A percentile compares a stretch with the other conserved stretches of the same genome.
Evolutionary conservation across 768 basidiomycete species (phyloP).

Genomic region (Xerocomellus intermedius): DNA sequence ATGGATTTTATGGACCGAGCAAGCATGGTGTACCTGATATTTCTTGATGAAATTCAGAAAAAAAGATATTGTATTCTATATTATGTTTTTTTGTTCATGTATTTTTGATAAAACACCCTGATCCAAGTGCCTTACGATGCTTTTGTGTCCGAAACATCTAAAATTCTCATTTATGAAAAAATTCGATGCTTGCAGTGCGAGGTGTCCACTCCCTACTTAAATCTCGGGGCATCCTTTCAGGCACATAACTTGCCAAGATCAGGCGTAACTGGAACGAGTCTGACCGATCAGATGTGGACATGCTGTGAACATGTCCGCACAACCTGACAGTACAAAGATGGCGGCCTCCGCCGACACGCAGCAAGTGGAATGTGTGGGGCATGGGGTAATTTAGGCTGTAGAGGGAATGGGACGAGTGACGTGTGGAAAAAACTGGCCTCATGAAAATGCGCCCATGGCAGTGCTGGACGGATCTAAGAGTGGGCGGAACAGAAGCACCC

Average conservation of each 20-base stretch:
- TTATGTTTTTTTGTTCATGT: too few species aligned
- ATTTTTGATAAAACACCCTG: too few species aligned
- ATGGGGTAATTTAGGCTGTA: constrained; percentile 27
- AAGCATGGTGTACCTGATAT: too few species aligned
- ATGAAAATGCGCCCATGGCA: constrained; percentile 11
- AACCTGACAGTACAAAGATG: constrained; percentile 24
- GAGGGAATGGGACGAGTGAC: constrained; percentile 1
- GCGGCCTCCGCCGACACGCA: constrained; percentile 22
- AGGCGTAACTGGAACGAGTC: constrained; percentile 1
- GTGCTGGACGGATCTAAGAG: constrained; percentile 23
- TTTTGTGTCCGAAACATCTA: too few species aligned
- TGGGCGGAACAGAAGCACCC: constrained; percentile 10
- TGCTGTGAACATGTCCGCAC: constrained; percentile 16
- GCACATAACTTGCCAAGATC: constrained; percentile 18
- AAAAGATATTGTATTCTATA: too few species aligned
- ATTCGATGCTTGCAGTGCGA: too few species aligned
- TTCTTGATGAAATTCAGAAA: too few species aligned
- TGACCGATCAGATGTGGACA: constrained; percentile 3
- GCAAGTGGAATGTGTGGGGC: constrained; percentile 19
- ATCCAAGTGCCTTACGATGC: too few species aligned
- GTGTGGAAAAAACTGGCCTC: constrained; percentile 4
- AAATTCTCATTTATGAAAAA: too few species aligned
- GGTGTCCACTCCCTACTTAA: background rate
- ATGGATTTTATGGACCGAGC: background rate
- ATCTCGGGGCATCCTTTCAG: constrained; percentile 3